These are phyloP conservation scores for Ulota crispa DNA, from an alignment of 225 moss, liverwort and hornwort genomes.

Conservation along the genomic window DNA sequence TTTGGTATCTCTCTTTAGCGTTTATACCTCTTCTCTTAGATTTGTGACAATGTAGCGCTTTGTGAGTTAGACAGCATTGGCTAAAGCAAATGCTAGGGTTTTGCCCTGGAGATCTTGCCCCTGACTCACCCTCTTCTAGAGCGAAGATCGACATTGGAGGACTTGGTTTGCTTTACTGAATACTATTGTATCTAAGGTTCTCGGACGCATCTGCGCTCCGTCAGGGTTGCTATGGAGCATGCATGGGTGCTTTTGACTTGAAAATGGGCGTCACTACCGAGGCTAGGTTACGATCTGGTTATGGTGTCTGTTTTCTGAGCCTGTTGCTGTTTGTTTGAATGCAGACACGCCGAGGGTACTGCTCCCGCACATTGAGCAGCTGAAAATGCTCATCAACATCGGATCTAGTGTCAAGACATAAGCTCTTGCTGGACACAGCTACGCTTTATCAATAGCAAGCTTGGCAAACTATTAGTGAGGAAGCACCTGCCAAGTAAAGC, in stretches of 20 bases:
- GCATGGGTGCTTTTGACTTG: neutral
- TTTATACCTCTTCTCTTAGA: neutral
- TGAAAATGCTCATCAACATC: neutral
- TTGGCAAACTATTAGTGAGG: neutral
- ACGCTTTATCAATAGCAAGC: neutral
- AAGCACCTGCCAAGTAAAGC: neutral
- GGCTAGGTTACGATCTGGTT: neutral
- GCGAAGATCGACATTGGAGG: neutral
- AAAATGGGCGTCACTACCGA: neutral
- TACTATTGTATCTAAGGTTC: neutral
- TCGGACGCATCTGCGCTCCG: neutral
- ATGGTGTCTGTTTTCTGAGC: neutral
- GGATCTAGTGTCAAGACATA: neutral
- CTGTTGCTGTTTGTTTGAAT: neutral
- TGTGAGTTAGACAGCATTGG: neutral
- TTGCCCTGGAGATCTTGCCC: neutral
- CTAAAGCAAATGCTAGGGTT: neutral
- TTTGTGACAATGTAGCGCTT: neutral
- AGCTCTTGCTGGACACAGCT: neutral
- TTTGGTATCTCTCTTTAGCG: neutral
- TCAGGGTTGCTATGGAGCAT: neutral
- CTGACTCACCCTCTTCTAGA: neutral
- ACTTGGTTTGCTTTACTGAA: neutral
- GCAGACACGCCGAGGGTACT: neutral
- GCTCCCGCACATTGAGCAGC: constrained; percentile 1